Conservation (phyloP, 2,329 filamentous ascomycete genomes). For the Fusarium concolor region DNA sequence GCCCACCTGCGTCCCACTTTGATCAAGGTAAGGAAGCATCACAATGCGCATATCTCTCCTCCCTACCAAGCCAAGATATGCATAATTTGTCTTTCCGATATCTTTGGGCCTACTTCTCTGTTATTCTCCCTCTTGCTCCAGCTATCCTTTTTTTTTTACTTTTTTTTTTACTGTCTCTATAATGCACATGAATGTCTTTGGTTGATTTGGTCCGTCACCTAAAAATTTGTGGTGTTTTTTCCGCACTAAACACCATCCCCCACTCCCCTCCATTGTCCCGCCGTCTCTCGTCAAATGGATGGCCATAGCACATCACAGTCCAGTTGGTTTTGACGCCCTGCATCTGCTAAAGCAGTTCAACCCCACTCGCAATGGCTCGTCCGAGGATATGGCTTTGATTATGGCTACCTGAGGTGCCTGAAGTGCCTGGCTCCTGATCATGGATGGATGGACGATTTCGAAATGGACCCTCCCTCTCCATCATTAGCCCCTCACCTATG, state of each 20-base stretch:
- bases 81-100: not conserved
- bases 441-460: slow-evolving; percentile 22
- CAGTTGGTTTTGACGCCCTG: slow-evolving; percentile 33
- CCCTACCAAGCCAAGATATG: not conserved
- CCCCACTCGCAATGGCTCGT: slow-evolving; percentile 36
- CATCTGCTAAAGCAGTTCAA: slow-evolving; percentile 36
- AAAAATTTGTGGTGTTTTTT: slow-evolving; percentile 28
- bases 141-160: not conserved
- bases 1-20: slow-evolving; percentile 12
- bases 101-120: not conserved
- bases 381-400: slow-evolving; percentile 8
- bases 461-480: slow-evolving; percentile 34
- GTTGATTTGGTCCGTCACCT: slow-evolving; percentile 9
- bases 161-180: not conserved
- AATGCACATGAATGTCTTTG: slow-evolving; percentile 5
- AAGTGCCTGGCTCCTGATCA: not conserved
- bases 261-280: slow-evolving; percentile 23
- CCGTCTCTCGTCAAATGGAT: slow-evolving; percentile 7
- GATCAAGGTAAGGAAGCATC: slow-evolving; percentile 27
- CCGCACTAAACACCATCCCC: slow-evolving; percentile 40
- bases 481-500: slow-evolving; percentile 44
- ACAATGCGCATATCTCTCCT: slow-evolving; percentile 15
- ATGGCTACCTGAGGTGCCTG: slow-evolving; percentile 7
- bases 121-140: too few relatives aligned
- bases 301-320: slow-evolving; percentile 14